Conservation (phyloP, 306 rosid species). For the Gastrolobium bilobum region DNA sequence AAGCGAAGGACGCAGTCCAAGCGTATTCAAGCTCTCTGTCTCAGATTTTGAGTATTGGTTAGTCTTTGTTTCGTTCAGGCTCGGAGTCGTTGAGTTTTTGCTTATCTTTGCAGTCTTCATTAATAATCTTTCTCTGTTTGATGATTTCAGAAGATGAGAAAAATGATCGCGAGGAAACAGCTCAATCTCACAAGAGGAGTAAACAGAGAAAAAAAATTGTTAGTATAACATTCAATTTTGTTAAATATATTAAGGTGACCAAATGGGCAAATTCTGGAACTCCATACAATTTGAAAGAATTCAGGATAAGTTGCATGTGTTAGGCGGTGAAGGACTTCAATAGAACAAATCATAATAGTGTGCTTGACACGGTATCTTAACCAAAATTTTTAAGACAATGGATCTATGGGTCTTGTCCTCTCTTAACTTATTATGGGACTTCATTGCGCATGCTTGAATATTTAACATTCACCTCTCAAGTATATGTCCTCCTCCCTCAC, state of each 20-base stretch:
- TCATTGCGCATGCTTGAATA: no score
- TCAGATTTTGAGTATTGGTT: conserved; percentile 64
- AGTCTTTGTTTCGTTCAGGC: not conserved
- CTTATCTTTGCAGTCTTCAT: not conserved
- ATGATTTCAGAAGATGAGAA: conserved; percentile 74
- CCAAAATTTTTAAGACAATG: no score
- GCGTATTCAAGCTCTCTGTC: conserved; percentile 75
- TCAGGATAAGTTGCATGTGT: conserved; percentile 13
- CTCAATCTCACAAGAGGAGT: conserved; percentile 62
- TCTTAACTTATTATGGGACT: no score
- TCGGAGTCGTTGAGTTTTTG: not conserved
- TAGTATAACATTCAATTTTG: conserved; percentile 47
- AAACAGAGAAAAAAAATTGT: conserved; percentile 57
- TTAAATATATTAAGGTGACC: not conserved
- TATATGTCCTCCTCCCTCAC: no score
- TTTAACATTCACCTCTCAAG: no score
- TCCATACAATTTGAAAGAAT: not conserved
- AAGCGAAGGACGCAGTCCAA: conserved; percentile 67
- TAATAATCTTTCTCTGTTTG: conserved; percentile 28
- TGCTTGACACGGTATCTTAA: not conserved
- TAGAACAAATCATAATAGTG: not conserved
- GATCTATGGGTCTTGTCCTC: no score
- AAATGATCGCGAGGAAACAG: conserved; percentile 50
- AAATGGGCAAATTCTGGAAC: conserved; percentile 19
- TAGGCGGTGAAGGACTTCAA: not conserved